Percentiles rank a stretch among this genome's conserved stretches.
These are phyloP conservation scores for Trametes cubensis DNA, from an alignment of 768 basidiomycete genomes.

Conservation along the genomic window DNA sequence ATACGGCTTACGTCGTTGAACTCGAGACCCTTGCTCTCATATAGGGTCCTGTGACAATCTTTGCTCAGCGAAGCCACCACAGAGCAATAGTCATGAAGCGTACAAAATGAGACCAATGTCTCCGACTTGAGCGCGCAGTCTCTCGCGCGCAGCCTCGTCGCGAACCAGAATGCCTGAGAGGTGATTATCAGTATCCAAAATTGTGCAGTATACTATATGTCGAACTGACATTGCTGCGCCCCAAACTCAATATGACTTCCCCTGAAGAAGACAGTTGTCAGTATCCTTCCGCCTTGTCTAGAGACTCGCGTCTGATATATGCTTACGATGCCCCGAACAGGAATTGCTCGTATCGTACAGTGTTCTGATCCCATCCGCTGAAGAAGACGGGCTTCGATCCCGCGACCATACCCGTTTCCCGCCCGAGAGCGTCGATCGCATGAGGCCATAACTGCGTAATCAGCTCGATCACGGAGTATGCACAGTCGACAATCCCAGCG, in stretches of 20 bases:
- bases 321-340: constrained; percentile 53
- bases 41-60: constrained; percentile 44
- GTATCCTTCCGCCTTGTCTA: not conserved
- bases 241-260: constrained; percentile 59
- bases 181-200: not conserved
- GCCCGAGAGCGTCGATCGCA: constrained; percentile 59
- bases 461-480: constrained; percentile 63
- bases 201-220: not conserved
- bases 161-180: constrained; percentile 69
- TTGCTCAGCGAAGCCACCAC: not conserved
- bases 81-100: constrained; percentile 23
- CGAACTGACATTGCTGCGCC: constrained; percentile 60
- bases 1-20: constrained; percentile 55
- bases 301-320: not conserved
- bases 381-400: constrained; percentile 64
- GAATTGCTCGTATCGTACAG: constrained; percentile 55
- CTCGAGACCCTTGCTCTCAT: constrained; percentile 69
- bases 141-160: constrained; percentile 52
- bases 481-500: constrained; percentile 74
- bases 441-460: constrained; percentile 64
- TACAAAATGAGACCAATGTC: constrained; percentile 60
- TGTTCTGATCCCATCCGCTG: constrained; percentile 46
- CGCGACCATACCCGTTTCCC: constrained; percentile 57
- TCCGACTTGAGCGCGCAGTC: constrained; percentile 54
- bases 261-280: constrained; percentile 31